phyloP scores from a whole-genome alignment of 305 asterid species.

The Petunia hybrid region DNA sequence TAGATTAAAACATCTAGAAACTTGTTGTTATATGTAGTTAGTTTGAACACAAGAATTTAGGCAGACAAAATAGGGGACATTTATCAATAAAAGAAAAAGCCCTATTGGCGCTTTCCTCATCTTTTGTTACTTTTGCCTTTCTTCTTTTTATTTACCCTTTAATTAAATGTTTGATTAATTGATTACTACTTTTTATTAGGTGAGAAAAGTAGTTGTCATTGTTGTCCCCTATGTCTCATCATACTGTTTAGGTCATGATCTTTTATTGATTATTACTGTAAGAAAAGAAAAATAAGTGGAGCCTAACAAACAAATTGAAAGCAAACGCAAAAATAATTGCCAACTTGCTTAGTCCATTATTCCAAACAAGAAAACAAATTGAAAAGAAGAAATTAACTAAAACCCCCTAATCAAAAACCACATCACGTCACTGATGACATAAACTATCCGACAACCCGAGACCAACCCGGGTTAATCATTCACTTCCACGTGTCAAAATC shows the following conservation, averaged over 20 bases:
- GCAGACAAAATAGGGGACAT: conserved; percentile 12
- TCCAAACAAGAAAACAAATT: conserved; percentile 24
- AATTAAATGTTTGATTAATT: conserved; percentile 3
- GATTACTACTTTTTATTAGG: conserved; percentile 11
- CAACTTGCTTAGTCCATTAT: conserved; percentile 30
- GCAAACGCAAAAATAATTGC: conserved; percentile 25
- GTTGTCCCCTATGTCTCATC: conserved; percentile 28
- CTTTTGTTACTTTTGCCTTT: conserved; percentile 14
- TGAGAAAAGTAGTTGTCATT: neutral
- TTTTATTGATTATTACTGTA: neutral
- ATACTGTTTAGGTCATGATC: neutral
- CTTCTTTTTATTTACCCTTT: conserved; percentile 19
- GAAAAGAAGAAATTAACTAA: neutral
- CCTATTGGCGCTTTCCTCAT: neutral
- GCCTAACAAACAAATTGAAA: conserved; percentile 23
- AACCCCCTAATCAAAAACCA: neutral
- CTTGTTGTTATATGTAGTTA: neutral
- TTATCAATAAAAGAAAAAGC: neutral
- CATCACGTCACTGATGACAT: conserved; percentile 29
- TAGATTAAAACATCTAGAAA: neutral
- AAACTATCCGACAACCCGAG: conserved; percentile 27
- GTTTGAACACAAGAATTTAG: neutral
- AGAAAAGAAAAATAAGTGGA: conserved; percentile 23
- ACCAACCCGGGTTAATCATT: conserved; percentile 26
- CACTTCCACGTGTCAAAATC: conserved; percentile 25